Conservation (phyloP, 192 early-diverging fungal species). For the Rhizophagus clarus region DNA sequence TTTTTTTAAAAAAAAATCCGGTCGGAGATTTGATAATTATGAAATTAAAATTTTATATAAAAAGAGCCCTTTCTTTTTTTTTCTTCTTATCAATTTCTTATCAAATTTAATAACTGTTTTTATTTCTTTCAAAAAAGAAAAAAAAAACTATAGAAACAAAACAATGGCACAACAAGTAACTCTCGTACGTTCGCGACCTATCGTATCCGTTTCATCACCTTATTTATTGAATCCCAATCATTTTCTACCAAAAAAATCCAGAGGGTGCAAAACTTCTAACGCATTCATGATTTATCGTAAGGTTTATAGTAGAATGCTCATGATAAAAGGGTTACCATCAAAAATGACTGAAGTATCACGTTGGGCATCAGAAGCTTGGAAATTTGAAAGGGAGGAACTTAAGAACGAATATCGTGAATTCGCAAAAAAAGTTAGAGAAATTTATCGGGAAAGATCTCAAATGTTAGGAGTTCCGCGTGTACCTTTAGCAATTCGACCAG, state of each 20-base stretch:
- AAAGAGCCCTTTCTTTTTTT: no score
- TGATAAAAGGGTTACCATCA: neutral
- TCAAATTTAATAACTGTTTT: no score
- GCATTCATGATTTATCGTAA: slow-evolving; percentile 26
- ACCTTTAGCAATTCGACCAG: neutral
- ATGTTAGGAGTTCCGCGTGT: neutral
- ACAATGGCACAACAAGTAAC: neutral
- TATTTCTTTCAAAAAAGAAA: neutral
- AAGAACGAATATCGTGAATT: neutral
- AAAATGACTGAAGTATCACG: slow-evolving; percentile 14
- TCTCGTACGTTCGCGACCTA: neutral
- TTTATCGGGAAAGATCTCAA: neutral
- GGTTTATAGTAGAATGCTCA: neutral
- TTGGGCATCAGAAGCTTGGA: slow-evolving; percentile 23
- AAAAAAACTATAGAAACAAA: neutral
- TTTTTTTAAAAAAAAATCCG: no score
- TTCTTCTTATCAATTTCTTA: no score
- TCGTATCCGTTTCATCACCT: neutral
- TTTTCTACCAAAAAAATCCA: neutral
- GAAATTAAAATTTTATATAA: no score
- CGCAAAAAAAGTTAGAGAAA: neutral
- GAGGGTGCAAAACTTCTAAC: slow-evolving; percentile 14
- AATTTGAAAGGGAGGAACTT: neutral
- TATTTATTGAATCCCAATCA: neutral
- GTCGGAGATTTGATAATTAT: no score